Conservation (phyloP, 2,329 filamentous ascomycete species). For the Arthroderma sp. region DNA sequence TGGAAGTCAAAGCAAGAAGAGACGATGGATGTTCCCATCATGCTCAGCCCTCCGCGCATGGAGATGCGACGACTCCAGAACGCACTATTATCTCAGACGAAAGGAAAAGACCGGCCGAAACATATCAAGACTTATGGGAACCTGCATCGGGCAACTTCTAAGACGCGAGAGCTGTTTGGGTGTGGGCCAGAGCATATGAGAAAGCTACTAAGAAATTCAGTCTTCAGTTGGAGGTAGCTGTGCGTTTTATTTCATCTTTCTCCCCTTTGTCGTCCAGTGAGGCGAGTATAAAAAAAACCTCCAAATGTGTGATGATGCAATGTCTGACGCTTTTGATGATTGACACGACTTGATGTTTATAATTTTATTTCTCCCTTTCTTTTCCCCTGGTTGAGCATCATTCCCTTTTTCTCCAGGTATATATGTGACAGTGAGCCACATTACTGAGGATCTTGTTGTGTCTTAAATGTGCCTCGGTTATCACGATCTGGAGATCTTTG, state of each 20-base stretch:
- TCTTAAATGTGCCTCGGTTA: no score
- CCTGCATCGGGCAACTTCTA: constrained; percentile 15
- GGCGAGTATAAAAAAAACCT: no score
- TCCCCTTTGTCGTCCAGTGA: not conserved
- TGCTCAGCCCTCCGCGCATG: constrained; percentile 20
- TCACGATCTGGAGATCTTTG: no score
- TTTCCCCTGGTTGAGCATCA: not conserved
- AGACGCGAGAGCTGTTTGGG: constrained; percentile 17
- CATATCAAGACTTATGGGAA: constrained; percentile 8
- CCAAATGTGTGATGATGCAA: no score
- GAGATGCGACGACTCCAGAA: constrained; percentile 14
- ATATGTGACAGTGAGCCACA: no score
- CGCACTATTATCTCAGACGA: constrained; percentile 16
- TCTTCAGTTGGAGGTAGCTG: constrained; percentile 9
- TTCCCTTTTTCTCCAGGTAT: no score
- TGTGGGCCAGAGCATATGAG: constrained; percentile 23
- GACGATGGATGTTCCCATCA: constrained; percentile 26
- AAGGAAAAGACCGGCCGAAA: constrained; percentile 10
- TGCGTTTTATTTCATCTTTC: not conserved
- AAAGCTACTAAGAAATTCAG: constrained; percentile 16
- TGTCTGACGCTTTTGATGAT: not conserved
- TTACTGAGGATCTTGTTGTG: no score
- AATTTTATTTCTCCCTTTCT: not conserved
- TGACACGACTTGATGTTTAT: not conserved
- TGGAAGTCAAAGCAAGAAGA: constrained; percentile 15